A percentile compares a stretch with the other conserved stretches of the same genome.
Evolutionary conservation across 2,329 filamentous ascomycete genomes (phyloP).

Genomic region (Cladosporium colombiae): DNA sequence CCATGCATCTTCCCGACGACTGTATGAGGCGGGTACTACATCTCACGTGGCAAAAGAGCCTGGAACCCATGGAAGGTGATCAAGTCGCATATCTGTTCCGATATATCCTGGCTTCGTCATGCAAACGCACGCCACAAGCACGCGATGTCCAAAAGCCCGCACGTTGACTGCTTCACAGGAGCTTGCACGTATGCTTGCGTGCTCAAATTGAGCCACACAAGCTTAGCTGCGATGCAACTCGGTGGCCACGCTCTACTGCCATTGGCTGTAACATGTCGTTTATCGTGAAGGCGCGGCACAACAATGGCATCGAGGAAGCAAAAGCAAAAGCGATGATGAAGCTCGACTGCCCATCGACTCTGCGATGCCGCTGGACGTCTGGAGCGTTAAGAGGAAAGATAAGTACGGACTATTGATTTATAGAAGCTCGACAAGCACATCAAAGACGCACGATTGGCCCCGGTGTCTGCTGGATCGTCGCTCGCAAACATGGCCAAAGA

Average conservation of each 20-base stretch:
- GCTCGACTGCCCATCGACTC: neutral
- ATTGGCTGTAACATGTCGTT: slow-evolving; percentile 31
- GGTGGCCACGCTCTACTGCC: no score
- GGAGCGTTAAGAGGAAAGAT: no score
- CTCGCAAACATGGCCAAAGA: neutral
- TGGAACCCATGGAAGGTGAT: neutral
- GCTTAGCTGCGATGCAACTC: neutral
- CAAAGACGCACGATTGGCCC: neutral
- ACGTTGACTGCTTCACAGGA: neutral
- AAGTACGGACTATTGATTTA: neutral
- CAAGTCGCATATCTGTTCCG: neutral
- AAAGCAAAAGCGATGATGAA: neutral
- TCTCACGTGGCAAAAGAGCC: neutral
- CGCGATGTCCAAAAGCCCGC: neutral
- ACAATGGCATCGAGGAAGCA: neutral
- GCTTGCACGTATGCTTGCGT: neutral
- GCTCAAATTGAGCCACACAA: neutral
- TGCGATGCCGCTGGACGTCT: neutral
- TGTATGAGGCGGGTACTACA: neutral
- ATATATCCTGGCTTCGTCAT: neutral
- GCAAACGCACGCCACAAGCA: neutral
- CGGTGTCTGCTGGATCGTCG: neutral
- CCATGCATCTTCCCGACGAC: neutral
- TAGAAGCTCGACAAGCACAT: neutral
- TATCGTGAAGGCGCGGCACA: slow-evolving; percentile 41